Conservation (phyloP, 2,329 filamentous ascomycete genomes). For the Cercospora beticola region DNA sequence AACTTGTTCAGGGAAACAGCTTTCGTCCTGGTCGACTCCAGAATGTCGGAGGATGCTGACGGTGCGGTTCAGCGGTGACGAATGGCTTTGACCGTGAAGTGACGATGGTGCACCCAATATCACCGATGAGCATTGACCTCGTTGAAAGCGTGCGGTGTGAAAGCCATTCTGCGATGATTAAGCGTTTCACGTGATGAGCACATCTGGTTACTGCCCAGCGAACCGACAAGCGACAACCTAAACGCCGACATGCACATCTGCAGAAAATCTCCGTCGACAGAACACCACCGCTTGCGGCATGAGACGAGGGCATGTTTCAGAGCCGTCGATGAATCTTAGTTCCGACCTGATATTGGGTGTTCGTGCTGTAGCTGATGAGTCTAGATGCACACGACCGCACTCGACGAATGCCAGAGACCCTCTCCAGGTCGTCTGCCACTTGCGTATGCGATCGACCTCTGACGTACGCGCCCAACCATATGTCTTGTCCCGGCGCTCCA, state of each 20-base stretch:
- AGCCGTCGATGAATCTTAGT: slow-evolving; percentile 1
- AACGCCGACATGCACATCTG: background rate
- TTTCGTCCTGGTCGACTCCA: background rate
- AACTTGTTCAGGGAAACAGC: background rate
- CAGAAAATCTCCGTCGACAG: background rate
- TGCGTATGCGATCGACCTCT: slow-evolving; percentile 19
- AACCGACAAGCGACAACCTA: background rate
- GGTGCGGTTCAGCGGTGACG: background rate
- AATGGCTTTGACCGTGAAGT: background rate
- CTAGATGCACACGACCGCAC: slow-evolving; percentile 18
- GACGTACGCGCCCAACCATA: slow-evolving; percentile 1
- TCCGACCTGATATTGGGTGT: background rate
- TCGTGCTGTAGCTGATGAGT: background rate
- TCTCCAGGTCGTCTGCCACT: slow-evolving; percentile 13
- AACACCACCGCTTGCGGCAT: background rate
- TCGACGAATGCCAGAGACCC: slow-evolving; percentile 35
- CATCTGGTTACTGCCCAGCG: background rate
- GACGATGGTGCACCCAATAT: background rate
- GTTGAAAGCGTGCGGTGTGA: background rate
- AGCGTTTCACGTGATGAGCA: background rate
- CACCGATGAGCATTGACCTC: background rate
- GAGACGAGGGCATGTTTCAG: background rate
- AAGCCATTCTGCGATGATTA: background rate
- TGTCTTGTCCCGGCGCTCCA: background rate
- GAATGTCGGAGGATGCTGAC: background rate